Evolutionary conservation across 2,329 filamentous ascomycete genomes (phyloP).

Genomic region (Fusarium nematophilum): DNA sequence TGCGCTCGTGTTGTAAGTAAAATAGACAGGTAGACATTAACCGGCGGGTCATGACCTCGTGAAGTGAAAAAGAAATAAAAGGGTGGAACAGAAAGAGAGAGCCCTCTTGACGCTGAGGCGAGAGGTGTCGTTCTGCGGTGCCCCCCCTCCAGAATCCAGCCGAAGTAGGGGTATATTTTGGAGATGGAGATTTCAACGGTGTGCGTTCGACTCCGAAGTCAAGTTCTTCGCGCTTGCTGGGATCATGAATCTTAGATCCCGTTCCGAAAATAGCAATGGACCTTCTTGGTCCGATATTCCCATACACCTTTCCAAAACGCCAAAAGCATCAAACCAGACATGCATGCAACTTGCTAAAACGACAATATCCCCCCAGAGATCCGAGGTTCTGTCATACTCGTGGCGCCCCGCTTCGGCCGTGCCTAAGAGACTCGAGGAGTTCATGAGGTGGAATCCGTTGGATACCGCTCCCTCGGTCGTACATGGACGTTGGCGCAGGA

Average conservation of each 20-base stretch:
- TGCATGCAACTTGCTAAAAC: slow-evolving; percentile 46
- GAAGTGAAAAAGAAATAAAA: slow-evolving; percentile 41
- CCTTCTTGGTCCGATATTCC: slow-evolving; percentile 33
- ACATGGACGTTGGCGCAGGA: slow-evolving; percentile 77
- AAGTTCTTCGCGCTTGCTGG: slow-evolving; percentile 23
- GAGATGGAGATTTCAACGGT: slow-evolving; percentile 24
- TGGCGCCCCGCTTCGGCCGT: slow-evolving; percentile 61
- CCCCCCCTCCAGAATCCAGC: slow-evolving; percentile 36
- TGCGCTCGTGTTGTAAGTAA: slow-evolving; percentile 27
- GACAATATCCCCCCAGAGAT: slow-evolving; percentile 31
- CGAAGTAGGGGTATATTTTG: slow-evolving; percentile 34
- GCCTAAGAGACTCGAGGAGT: slow-evolving; percentile 65
- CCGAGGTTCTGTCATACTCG: slow-evolving; percentile 55
- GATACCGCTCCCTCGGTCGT: slow-evolving; percentile 69
- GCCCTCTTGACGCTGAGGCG: slow-evolving; percentile 10
- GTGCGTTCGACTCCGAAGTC: slow-evolving; percentile 10
- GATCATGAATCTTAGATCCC: slow-evolving; percentile 26
- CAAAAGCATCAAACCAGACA: slow-evolving; percentile 44
- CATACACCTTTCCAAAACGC: slow-evolving; percentile 52
- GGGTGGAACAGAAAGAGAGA: slow-evolving; percentile 21
- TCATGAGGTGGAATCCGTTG: slow-evolving; percentile 71
- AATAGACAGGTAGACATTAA: slow-evolving; percentile 52
- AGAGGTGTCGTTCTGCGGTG: slow-evolving; percentile 13
- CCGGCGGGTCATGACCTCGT: slow-evolving; percentile 49
- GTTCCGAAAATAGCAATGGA: slow-evolving; percentile 33